Evolutionary conservation across 768 basidiomycete species (phyloP).

Genomic region (Auriscalpium microsporum): DNA sequence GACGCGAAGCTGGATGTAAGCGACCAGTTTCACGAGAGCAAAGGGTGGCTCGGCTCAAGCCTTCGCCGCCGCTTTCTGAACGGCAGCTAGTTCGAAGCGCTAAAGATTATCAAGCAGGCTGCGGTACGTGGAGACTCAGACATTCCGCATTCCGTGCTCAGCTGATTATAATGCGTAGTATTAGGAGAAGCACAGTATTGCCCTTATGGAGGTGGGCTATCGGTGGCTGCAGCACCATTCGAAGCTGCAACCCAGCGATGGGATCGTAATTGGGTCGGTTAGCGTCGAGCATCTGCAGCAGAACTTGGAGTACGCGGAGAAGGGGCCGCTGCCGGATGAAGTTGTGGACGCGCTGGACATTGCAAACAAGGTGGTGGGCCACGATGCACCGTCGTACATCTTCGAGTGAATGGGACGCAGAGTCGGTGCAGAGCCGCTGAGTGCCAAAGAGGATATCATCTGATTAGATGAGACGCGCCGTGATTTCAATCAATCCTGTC

Average conservation of each 20-base stretch:
- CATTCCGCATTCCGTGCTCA: not conserved
- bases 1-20: conserved; percentile 26
- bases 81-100: conserved; percentile 34
- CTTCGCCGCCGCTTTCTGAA: conserved; percentile 39
- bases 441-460: no score
- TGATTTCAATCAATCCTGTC: no score
- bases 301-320: conserved; percentile 38
- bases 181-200: conserved; percentile 37
- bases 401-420: no score
- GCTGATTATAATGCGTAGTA: not conserved
- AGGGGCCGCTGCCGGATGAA: conserved; percentile 46
- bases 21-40: conserved; percentile 33
- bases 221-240: conserved; percentile 60
- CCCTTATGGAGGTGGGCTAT: conserved; percentile 45
- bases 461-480: no score
- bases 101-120: conserved; percentile 31
- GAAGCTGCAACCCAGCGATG: conserved; percentile 32
- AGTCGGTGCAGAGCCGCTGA: no score
- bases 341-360: conserved; percentile 44
- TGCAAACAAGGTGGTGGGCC: conserved; percentile 32
- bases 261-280: conserved; percentile 41
- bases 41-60: conserved; percentile 30
- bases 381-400: conserved; percentile 1
- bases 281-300: conserved; percentile 35
- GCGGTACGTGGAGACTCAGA: conserved; percentile 30